phyloP scores from a whole-genome alignment of 768 basidiomycete genomes.

The Pleurotus cornucopiae region DNA sequence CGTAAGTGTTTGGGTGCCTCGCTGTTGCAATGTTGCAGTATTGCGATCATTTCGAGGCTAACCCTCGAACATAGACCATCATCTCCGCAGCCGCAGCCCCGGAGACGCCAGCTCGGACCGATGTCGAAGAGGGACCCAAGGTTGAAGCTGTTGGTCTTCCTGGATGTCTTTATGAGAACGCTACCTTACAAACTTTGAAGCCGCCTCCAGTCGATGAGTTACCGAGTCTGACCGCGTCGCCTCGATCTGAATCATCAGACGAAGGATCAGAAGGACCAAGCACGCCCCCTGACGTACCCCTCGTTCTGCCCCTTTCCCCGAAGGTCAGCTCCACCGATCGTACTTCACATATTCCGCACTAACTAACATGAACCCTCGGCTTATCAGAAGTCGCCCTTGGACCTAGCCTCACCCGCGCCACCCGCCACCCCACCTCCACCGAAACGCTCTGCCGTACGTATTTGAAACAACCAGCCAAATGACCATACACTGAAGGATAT shows the following conservation, averaged over 20 bases:
- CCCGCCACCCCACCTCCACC: neutral
- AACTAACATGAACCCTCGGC: neutral
- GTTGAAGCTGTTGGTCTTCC: neutral
- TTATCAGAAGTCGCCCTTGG: neutral
- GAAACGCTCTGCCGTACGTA: neutral
- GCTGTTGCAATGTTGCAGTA: neutral
- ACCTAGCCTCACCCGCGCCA: neutral
- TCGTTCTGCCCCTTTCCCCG: neutral
- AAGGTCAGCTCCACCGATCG: neutral
- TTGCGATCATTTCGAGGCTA: neutral
- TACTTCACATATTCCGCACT: neutral
- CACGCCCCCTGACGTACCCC: neutral
- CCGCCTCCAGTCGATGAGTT: neutral
- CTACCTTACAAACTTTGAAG: neutral
- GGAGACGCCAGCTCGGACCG: neutral
- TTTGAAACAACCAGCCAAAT: neutral
- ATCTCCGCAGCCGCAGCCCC: neutral
- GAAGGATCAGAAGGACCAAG: neutral
- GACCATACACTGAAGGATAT: neutral
- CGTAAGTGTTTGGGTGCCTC: slow-evolving; percentile 16
- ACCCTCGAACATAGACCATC: neutral
- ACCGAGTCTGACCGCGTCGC: slow-evolving; percentile 1
- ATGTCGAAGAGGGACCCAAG: neutral
- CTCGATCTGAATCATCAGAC: neutral
- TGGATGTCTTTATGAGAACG: neutral